These are phyloP conservation scores for Vinca major DNA, from an alignment of 305 asterid species.

Conservation along the genomic window DNA sequence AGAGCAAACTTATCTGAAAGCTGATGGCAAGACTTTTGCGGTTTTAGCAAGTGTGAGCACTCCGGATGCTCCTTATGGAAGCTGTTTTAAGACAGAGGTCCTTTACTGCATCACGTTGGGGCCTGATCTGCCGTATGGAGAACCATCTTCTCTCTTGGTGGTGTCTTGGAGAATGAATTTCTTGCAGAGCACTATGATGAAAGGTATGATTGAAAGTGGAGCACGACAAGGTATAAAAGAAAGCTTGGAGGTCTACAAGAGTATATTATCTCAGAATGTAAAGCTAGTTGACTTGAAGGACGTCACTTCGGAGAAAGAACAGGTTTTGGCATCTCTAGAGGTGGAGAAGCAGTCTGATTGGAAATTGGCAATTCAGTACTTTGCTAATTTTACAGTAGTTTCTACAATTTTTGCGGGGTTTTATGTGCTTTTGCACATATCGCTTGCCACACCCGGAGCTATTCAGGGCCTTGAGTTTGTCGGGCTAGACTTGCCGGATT, in stretches of 20 bases:
- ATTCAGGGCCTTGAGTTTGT: conserved; percentile 91
- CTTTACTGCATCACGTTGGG: conserved; percentile 80
- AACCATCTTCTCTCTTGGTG: conserved; percentile 55
- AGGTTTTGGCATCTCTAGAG: conserved; percentile 73
- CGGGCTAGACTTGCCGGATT: conserved; percentile 94
- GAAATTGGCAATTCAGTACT: conserved; percentile 81
- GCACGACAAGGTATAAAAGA: conserved; percentile 88
- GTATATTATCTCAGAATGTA: conserved; percentile 54
- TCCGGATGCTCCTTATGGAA: conserved; percentile 96
- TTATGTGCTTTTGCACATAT: conserved; percentile 62
- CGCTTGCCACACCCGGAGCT: conserved; percentile 57
- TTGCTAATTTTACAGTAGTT: conserved; percentile 70
- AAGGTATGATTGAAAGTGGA: conserved; percentile 86
- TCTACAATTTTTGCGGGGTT: conserved; percentile 54
- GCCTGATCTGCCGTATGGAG: conserved; percentile 83
- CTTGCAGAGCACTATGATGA: conserved; percentile 86
- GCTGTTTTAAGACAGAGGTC: conserved; percentile 68
- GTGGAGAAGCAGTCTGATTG: conserved; percentile 68
- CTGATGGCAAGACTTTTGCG: conserved; percentile 63
- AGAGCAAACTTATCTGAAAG: conserved; percentile 76
- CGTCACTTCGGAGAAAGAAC: conserved; percentile 76
- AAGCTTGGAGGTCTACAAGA: conserved; percentile 64
- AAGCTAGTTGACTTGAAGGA: conserved; percentile 67
- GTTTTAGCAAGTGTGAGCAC: conserved; percentile 65
- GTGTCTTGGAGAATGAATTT: conserved; percentile 87